Base-by-base conservation (phyloP, 2,329 filamentous ascomycete species). In the Aspergillus transmontanensis region DNA sequence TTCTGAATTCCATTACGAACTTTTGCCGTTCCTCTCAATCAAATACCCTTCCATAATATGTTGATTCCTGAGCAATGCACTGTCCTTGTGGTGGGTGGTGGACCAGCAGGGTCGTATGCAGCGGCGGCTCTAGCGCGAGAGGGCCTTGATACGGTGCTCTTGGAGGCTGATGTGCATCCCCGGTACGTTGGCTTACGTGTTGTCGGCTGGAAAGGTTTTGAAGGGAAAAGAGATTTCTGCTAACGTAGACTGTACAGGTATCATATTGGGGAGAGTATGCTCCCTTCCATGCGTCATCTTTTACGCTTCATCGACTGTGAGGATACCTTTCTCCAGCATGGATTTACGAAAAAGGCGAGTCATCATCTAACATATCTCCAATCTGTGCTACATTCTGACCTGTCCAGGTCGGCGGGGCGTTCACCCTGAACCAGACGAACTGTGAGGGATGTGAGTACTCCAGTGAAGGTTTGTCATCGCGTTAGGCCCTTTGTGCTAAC, bases 51-150 rank as follows among this genome's bases (percentile, higher is more conserved):
- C 30, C 9, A 32, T 10, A 32, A 10, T 1, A 62, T 55, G 60
- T 43, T 50, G 12, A 59, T 62, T n/a, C 60, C 60, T 6, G 57
- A 21, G 7, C 19, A 56, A 39, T 73, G 69, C 51, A 76, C 73
- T 14, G 80, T 82, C 1, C 73, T 83, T 1, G 79, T 84, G 6
- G 66, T 82, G 1, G 82, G 81, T 5, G 81, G 80, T 26, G 82
- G 82, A 9, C 82, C 82, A 4, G 80, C 68, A 1, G 82, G 82
- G 2, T 83, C 82, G 0, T 84, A 82, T 59, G 66, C 81, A 1
- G 81, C 82, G 4, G 66, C 76, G 1, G 78, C 68, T 0, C 69
- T 84, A 9, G 81, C 81, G 0, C 77, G 81, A 0, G 82, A 84
- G 64, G 81, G 80, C 2, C 67, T 84, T 11, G 78, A 83, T 56